phyloP scores from a whole-genome alignment of 495 filamentous ascomycete genomes.

The Penicillium atrosanguineum region DNA sequence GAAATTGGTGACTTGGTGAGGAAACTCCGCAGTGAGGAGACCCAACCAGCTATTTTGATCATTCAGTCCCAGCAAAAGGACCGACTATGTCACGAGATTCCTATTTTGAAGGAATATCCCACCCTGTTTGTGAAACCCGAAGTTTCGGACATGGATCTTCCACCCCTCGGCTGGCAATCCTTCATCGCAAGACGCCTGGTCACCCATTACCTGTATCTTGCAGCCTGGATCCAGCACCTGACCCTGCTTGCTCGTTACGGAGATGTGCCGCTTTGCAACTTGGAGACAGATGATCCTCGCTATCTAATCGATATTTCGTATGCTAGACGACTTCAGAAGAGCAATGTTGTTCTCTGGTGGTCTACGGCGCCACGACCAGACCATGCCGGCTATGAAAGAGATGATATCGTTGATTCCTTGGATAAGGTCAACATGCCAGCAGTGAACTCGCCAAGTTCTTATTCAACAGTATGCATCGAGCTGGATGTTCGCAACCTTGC shows the following conservation, averaged over 20 bases:
- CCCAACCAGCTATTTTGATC: conserved; percentile 73
- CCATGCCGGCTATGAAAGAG: conserved; percentile 93
- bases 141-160: conserved; percentile 77
- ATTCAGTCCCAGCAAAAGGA: conserved; percentile 86
- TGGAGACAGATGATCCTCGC: conserved; percentile 89
- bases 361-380: conserved; percentile 81
- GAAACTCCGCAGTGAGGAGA: conserved; percentile 83
- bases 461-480: conserved; percentile 95
- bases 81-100: conserved; percentile 78
- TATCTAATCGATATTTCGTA: conserved; percentile 97
- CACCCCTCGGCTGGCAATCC: conserved; percentile 89
- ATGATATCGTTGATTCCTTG: conserved; percentile 78
- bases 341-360: conserved; percentile 99
- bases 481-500: conserved; percentile 89
- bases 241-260: conserved; percentile 86
- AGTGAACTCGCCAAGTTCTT: conserved; percentile 88
- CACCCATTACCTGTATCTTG: conserved; percentile 83
- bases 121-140: conserved; percentile 78
- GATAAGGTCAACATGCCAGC: conserved; percentile 94
- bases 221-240: conserved; percentile 87
- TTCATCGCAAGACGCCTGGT: conserved; percentile 85
- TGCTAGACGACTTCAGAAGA: conserved; percentile 82
- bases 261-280: conserved; percentile 89
- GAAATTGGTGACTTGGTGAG: conserved; percentile 83
- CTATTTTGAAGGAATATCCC: conserved; percentile 81